Conservation (phyloP, 306 rosid genomes). For the Luffa acutangula region DNA sequence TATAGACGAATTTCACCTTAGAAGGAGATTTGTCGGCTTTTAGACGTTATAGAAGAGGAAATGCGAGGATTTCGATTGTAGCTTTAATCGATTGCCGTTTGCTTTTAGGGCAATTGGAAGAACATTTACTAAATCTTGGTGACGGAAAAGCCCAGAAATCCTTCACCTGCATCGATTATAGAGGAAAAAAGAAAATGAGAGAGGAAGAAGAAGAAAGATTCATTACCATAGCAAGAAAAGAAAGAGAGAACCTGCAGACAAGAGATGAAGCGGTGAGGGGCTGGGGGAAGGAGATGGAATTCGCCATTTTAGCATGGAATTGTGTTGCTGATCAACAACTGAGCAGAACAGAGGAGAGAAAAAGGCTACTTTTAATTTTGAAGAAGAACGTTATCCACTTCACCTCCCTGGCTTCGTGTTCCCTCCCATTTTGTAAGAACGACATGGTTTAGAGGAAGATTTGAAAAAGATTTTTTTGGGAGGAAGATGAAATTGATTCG, state of each 20-base stretch:
- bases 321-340: neutral
- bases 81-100: constrained; percentile 44
- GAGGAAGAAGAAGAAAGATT: neutral
- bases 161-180: constrained; percentile 29
- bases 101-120: constrained; percentile 16
- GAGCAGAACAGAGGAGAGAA: neutral
- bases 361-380: neutral
- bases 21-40: constrained; percentile 40
- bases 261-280: constrained; percentile 40
- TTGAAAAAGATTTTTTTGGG: too few relatives aligned
- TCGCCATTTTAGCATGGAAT: constrained; percentile 31
- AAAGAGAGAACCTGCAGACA: constrained; percentile 38
- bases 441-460: too few relatives aligned
- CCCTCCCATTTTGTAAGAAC: neutral
- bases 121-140: constrained; percentile 29
- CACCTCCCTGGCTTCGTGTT: neutral
- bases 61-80: constrained; percentile 33
- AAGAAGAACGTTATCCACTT: neutral
- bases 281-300: constrained; percentile 41
- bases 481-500: too few relatives aligned
- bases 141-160: constrained; percentile 32
- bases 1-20: constrained; percentile 29
- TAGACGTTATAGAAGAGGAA: constrained; percentile 50
- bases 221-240: constrained; percentile 1
- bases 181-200: neutral